A percentile compares a stretch with the other conserved stretches of the same genome.
Conservation (phyloP, 495 filamentous ascomycete genomes). For the Aspergillus indologenus region DNA sequence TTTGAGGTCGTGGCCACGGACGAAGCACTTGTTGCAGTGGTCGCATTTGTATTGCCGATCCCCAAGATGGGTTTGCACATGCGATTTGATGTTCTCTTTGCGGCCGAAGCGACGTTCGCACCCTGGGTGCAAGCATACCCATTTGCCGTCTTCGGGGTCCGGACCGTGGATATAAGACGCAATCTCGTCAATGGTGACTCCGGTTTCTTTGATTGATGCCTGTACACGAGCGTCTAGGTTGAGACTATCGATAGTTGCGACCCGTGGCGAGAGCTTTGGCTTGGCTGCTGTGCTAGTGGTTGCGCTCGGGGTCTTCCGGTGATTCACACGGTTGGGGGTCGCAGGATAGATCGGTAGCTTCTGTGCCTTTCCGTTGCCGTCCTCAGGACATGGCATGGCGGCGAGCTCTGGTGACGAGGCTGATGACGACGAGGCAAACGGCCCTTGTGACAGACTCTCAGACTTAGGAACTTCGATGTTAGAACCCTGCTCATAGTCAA, state of each 20-base stretch:
- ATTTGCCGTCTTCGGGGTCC: slow-evolving; percentile 67
- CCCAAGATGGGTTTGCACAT: slow-evolving; percentile 95
- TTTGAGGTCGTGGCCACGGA: slow-evolving; percentile 94
- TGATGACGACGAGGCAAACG: slow-evolving; percentile 36
- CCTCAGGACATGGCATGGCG: slow-evolving; percentile 40
- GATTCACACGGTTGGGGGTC: slow-evolving; percentile 23
- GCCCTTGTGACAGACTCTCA: slow-evolving; percentile 20
- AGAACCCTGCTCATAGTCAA: slow-evolving; percentile 31
- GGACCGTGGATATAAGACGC: slow-evolving; percentile 79
- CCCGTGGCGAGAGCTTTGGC: slow-evolving; percentile 31
- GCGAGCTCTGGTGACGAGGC: slow-evolving; percentile 45
- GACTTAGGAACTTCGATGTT: slow-evolving; percentile 30
- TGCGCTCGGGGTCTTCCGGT: slow-evolving; percentile 14
- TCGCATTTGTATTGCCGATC: slow-evolving; percentile 91
- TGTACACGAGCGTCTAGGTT: slow-evolving; percentile 48
- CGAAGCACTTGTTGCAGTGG: slow-evolving; percentile 88
- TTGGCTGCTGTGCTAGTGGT: slow-evolving; percentile 31
- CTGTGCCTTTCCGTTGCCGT: slow-evolving; percentile 23
- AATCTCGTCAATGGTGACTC: slow-evolving; percentile 84
- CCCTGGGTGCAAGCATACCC: slow-evolving; percentile 76
- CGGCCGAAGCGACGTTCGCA: slow-evolving; percentile 85
- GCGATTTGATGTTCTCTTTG: slow-evolving; percentile 96
- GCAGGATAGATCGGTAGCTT: slow-evolving; percentile 31
- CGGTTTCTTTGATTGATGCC: slow-evolving; percentile 63
- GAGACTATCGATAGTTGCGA: slow-evolving; percentile 42